Percentiles rank a stretch among this genome's conserved stretches.
Conservation (phyloP, 176 grass and related monocot species). For the Ampelocalamus luodianensis region DNA sequence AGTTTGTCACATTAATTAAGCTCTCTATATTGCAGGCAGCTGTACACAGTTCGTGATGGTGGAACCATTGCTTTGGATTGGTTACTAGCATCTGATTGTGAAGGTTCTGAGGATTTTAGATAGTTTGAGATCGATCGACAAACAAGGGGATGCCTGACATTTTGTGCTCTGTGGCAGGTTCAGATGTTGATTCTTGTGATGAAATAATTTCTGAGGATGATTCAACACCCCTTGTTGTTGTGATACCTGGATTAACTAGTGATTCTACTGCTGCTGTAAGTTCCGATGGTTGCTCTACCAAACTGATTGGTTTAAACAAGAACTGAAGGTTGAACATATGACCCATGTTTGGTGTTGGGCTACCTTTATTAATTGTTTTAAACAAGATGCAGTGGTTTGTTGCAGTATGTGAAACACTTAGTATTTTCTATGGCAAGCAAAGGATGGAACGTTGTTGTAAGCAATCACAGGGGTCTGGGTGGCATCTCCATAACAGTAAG, state of each 20-base stretch:
- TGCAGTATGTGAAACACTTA: conserved; percentile 91
- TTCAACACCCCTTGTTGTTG: conserved; percentile 70
- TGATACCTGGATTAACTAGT: conserved; percentile 91
- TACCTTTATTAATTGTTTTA: conserved; percentile 33
- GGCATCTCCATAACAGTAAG: conserved; percentile 95
- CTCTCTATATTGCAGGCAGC: conserved; percentile 60
- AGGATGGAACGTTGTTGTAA: conserved; percentile 91
- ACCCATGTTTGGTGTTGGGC: background rate
- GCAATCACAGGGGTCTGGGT: conserved; percentile 90
- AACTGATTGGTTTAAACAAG: conserved; percentile 29
- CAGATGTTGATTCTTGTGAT: conserved; percentile 39
- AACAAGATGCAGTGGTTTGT: conserved; percentile 25
- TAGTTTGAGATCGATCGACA: conserved; percentile 32
- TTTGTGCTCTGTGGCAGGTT: conserved; percentile 54
- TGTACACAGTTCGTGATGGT: conserved; percentile 77
- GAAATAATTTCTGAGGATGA: conserved; percentile 67
- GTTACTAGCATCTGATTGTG: conserved; percentile 68
- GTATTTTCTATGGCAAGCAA: conserved; percentile 70
- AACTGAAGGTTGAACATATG: conserved; percentile 12
- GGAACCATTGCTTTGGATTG: conserved; percentile 98
- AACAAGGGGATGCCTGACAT: conserved; percentile 26
- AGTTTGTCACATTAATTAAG: conserved; percentile 5
- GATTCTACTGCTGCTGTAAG: conserved; percentile 93
- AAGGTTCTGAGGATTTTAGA: conserved; percentile 51
- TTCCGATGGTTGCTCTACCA: conserved; percentile 15